Evolutionary conservation across 768 basidiomycete species (phyloP), one percentile per base, ranked within the genome.

Genomic region (Boletus vinaceobasis): DNA sequence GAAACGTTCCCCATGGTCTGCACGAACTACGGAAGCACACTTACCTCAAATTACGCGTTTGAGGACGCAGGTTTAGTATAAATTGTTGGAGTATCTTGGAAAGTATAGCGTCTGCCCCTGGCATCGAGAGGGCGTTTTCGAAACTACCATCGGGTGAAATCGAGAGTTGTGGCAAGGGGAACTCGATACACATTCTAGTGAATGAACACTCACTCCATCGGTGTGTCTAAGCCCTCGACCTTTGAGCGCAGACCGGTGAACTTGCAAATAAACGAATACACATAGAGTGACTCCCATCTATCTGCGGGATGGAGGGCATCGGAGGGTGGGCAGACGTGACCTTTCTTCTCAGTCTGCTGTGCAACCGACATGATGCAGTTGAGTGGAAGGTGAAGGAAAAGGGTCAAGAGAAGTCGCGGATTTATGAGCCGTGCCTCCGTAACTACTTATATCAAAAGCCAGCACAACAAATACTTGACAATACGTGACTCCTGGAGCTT

Each of bases 41-140:
- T 69, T 74, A 89, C 90, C 87, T 88, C 73, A 90, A 79, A 78
- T 91, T 91, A 86, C 90, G 88, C 85, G 90, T 87, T 71, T 87
- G 87, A 19, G 91, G 90, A 66, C 85, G 83, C 62, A 93, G 81
- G 72, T 90, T 92, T 63, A 86, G 77, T 62, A 93, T 80, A 69
- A 93, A 93, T 56, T 85, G 82, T 55, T 78, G 77, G 21, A 93
- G 83, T 62, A 93, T 76, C 66, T 82, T 80, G 42, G 84, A 86
- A 59, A 93, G 77, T 63, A 92, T 79, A 55, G 81, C 77, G 70
- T 90, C 85, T 52, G 86, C 83, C 72, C 84, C 88, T 62, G 76
- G 79, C 61, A 81, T 79, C 71, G 91, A 73, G 63, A 93, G 75
- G 51, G 91, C 87, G 53, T 86, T 82, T 73, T 93, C 91, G 58